A percentile compares a stretch with the other conserved stretches of the same genome.
Conservation (phyloP, 768 basidiomycete genomes). For the Trametes elegans region DNA sequence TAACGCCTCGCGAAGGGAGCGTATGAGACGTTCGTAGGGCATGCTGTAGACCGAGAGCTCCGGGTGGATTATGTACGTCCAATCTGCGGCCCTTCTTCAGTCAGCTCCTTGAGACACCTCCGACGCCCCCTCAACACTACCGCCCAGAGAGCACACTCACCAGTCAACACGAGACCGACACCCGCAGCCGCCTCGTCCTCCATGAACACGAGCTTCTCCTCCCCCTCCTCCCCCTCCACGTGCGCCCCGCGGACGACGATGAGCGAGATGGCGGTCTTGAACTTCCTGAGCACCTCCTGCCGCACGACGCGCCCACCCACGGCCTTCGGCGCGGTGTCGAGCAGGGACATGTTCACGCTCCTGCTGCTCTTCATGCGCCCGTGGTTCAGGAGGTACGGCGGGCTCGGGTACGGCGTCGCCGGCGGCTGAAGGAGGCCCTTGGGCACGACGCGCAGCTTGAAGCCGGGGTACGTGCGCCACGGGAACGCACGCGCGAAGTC, state of each 20-base stretch:
- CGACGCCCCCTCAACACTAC: background rate
- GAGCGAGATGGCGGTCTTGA: conserved; percentile 41
- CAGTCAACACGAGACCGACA: conserved; percentile 17
- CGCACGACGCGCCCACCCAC: conserved; percentile 39
- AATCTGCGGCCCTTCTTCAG: conserved; percentile 41
- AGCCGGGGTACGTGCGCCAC: conserved; percentile 3
- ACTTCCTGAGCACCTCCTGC: conserved; percentile 29
- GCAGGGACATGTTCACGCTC: conserved; percentile 38
- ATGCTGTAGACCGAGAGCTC: conserved; percentile 40
- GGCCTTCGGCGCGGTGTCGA: conserved; percentile 21
- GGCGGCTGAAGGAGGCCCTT: conserved; percentile 32
- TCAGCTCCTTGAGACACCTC: background rate
- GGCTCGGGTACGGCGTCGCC: conserved; percentile 20
- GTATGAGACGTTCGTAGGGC: conserved; percentile 42
- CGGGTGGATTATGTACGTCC: conserved; percentile 47
- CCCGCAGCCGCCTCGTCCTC: conserved; percentile 1
- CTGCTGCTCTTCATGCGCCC: conserved; percentile 3
- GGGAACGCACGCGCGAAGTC: conserved; percentile 5
- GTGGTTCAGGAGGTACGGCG: conserved; percentile 18
- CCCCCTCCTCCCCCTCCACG: conserved; percentile 17
- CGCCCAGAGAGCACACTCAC: conserved; percentile 14
- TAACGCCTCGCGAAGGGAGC: conserved; percentile 34
- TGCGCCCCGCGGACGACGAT: conserved; percentile 43
- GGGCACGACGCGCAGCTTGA: conserved; percentile 32
- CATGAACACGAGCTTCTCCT: conserved; percentile 17